Conservation (phyloP, 2,329 filamentous ascomycete genomes). For the Sporothrix brunneoviolacea region DNA sequence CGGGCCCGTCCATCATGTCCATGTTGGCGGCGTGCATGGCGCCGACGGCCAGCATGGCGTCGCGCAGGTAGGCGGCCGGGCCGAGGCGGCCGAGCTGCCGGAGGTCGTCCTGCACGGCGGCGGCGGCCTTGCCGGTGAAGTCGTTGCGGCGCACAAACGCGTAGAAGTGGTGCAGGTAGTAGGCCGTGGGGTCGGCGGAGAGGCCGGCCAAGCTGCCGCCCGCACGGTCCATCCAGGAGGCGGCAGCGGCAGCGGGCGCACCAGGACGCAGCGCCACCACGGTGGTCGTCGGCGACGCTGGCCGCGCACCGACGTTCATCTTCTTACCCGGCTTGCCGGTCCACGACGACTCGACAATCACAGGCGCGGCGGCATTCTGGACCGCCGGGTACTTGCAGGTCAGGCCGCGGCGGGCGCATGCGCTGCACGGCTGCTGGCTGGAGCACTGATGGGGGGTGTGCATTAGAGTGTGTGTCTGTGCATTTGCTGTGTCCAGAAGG, state of each 20-base stretch:
- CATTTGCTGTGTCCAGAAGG: too few species aligned
- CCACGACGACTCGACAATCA: slow-evolving; percentile 1
- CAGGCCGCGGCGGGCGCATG: background rate
- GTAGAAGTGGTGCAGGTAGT: background rate
- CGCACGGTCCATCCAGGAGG: too few species aligned
- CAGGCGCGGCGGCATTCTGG: background rate
- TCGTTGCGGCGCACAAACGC: background rate
- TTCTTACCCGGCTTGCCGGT: too few species aligned
- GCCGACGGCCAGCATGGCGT: background rate
- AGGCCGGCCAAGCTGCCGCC: too few species aligned
- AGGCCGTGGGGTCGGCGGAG: background rate
- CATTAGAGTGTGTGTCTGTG: too few species aligned
- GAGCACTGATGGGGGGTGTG: background rate
- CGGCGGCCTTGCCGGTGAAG: background rate
- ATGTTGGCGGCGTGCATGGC: background rate
- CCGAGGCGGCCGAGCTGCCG: background rate
- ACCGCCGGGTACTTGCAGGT: background rate
- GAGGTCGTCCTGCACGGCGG: background rate
- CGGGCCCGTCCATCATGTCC: background rate
- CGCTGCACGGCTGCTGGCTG: background rate
- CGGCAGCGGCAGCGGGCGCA: too few species aligned
- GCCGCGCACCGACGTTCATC: too few species aligned
- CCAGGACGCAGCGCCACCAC: too few species aligned
- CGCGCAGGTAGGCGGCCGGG: background rate
- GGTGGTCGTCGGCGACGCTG: too few species aligned